phyloP scores from a whole-genome alignment of 306 rosid genomes.

The Trifolium pratense region DNA sequence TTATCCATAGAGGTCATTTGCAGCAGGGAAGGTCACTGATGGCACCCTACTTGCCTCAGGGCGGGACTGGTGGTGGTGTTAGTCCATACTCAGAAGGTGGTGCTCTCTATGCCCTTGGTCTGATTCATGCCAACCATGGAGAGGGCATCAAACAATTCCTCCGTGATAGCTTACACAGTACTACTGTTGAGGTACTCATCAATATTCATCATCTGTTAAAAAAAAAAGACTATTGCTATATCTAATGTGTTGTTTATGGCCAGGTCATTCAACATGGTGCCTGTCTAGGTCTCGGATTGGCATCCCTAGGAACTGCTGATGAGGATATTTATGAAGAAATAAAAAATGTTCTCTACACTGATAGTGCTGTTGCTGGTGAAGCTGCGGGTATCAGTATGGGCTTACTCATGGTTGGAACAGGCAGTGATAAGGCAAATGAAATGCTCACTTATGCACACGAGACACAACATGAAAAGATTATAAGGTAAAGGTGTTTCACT shows the following conservation, averaged over 20 bases:
- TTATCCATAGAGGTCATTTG: slow-evolving; percentile 94
- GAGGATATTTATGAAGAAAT: slow-evolving; percentile 89
- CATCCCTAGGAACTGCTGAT: slow-evolving; percentile 95
- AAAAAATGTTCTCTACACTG: slow-evolving; percentile 84
- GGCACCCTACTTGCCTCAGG: slow-evolving; percentile 99
- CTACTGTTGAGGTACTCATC: slow-evolving; percentile 86
- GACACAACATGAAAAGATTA: slow-evolving; percentile 94
- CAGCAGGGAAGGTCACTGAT: slow-evolving; percentile 96
- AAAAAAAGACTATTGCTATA: slow-evolving; percentile 24
- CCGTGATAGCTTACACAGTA: slow-evolving; percentile 86
- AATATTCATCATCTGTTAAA: slow-evolving; percentile 14
- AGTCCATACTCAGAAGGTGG: slow-evolving; percentile 98
- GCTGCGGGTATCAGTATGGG: slow-evolving; percentile 99
- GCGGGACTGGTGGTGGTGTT: slow-evolving; percentile 92
- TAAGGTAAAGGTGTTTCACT: slow-evolving; percentile 57
- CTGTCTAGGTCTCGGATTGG: slow-evolving; percentile 96
- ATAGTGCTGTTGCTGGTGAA: slow-evolving; percentile 98
- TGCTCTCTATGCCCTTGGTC: slow-evolving; percentile 95
- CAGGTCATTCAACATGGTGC: slow-evolving; percentile 99
- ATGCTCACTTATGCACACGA: slow-evolving; percentile 97
- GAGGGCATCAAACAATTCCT: slow-evolving; percentile 98
- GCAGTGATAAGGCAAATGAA: slow-evolving; percentile 95
- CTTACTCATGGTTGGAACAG: slow-evolving; percentile 98
- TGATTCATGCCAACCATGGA: slow-evolving; percentile 97
- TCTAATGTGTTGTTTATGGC: slow-evolving; percentile 36